phyloP scores from a whole-genome alignment of 768 basidiomycete species.

The Fomitopsis pulvina region DNA sequence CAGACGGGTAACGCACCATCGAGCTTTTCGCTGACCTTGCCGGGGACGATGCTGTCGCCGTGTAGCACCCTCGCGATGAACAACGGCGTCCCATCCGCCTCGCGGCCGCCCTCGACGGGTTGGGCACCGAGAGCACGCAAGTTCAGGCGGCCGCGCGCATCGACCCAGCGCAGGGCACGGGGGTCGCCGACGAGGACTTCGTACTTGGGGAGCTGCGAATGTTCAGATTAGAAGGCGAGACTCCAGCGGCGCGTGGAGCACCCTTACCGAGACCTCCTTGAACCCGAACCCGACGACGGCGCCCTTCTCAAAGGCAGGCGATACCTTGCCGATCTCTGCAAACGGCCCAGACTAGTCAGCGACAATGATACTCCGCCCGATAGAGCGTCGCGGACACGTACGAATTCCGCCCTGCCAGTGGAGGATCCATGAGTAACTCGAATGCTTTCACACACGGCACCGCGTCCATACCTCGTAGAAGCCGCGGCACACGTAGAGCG shows the following conservation, averaged over 20 bases:
- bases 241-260: neutral
- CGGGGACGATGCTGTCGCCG: slow-evolving; percentile 48
- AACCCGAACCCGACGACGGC: slow-evolving; percentile 56
- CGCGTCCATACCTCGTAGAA: slow-evolving; percentile 44
- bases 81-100: slow-evolving; percentile 51
- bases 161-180: slow-evolving; percentile 52
- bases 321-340: slow-evolving; percentile 64
- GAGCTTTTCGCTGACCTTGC: slow-evolving; percentile 52
- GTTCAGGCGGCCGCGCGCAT: slow-evolving; percentile 39
- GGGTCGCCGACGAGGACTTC: slow-evolving; percentile 68
- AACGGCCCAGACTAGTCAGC: slow-evolving; percentile 7
- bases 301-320: slow-evolving; percentile 49
- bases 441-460: neutral
- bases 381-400: slow-evolving; percentile 22
- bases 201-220: slow-evolving; percentile 45
- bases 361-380: neutral
- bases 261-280: slow-evolving; percentile 50
- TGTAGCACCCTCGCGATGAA: slow-evolving; percentile 56
- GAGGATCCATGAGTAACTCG: slow-evolving; percentile 6
- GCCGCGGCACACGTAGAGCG: slow-evolving; percentile 52
- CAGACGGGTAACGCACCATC: slow-evolving; percentile 39
- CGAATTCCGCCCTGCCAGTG: slow-evolving; percentile 47
- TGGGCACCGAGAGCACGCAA: slow-evolving; percentile 33
- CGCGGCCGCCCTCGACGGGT: slow-evolving; percentile 65
- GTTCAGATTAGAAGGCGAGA: neutral